Conservation (phyloP, 2,329 filamentous ascomycete species). For the Lanzia echinophila region DNA sequence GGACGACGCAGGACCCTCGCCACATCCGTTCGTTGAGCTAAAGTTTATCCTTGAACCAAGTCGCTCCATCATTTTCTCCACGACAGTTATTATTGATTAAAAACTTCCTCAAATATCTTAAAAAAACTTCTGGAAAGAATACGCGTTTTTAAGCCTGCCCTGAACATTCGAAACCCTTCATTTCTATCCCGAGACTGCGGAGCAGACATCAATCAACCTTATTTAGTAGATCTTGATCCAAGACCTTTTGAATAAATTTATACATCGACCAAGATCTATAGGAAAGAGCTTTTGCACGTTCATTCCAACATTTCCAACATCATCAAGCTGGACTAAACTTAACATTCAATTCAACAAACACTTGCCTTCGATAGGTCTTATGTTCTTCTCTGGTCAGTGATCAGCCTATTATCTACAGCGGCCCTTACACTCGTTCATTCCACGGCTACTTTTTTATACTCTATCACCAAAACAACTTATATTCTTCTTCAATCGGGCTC, state of each 20-base stretch:
- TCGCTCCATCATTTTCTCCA: conserved; percentile 20
- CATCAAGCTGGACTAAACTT: conserved; percentile 10
- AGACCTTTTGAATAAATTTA: conserved; percentile 15
- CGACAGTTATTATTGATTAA: background rate
- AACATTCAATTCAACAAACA: conserved; percentile 12
- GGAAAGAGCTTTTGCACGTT: conserved; percentile 16
- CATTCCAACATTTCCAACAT: conserved; percentile 12
- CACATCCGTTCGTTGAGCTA: conserved; percentile 19
- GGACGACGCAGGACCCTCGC: conserved; percentile 24
- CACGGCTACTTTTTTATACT: conserved; percentile 18
- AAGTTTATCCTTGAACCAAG: conserved; percentile 21
- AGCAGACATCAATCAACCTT: conserved; percentile 23
- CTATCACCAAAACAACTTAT: background rate
- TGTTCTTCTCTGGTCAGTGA: conserved; percentile 27
- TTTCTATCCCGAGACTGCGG: conserved; percentile 21
- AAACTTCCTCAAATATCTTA: background rate
- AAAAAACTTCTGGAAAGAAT: conserved; percentile 16
- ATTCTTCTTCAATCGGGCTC: conserved; percentile 4
- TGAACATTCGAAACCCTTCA: conserved; percentile 18
- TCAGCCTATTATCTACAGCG: conserved; percentile 20
- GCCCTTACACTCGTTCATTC: conserved; percentile 28
- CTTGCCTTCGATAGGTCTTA: conserved; percentile 22
- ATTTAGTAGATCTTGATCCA: conserved; percentile 20
- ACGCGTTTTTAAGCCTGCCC: conserved; percentile 28
- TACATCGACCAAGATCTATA: conserved; percentile 17